Evolutionary conservation across 2,329 filamentous ascomycete species (phyloP).

Genomic region (Parastagonospora nodorum): DNA sequence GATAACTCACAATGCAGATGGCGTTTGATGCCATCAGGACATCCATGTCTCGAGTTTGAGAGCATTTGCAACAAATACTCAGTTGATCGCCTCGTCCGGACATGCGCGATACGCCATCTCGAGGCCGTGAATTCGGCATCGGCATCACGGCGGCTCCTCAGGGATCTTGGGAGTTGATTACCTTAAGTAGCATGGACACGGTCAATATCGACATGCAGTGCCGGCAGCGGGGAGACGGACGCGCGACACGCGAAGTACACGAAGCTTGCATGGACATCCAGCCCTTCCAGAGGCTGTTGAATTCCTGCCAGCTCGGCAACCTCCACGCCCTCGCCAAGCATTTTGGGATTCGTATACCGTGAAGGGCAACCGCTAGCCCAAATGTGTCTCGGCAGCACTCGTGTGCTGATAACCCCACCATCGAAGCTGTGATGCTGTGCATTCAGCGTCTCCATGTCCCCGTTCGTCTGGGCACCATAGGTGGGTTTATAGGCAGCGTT

Average conservation of each 20-base stretch:
- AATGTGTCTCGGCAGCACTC: constrained; percentile 23
- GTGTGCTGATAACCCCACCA: constrained; percentile 27
- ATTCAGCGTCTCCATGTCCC: constrained; percentile 13
- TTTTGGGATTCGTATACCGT: constrained; percentile 38
- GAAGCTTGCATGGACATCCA: constrained; percentile 10
- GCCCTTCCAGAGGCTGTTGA: constrained; percentile 10
- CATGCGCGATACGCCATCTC: neutral
- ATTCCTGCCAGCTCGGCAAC: constrained; percentile 7
- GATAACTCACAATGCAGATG: constrained; percentile 3
- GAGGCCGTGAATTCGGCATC: neutral
- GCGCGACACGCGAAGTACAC: constrained; percentile 12
- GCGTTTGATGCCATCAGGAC: neutral
- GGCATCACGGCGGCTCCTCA: neutral
- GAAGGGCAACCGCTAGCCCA: constrained; percentile 35
- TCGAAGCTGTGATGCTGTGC: constrained; percentile 20
- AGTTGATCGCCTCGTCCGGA: neutral
- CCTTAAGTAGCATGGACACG: neutral
- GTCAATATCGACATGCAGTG: constrained; percentile 5
- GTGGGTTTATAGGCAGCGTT: constrained; percentile 1
- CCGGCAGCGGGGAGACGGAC: constrained; percentile 8
- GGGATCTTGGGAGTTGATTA: constrained; percentile 3
- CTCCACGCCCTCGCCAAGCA: constrained; percentile 19
- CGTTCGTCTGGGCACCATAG: constrained; percentile 4
- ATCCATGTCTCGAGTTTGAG: neutral
- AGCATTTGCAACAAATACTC: neutral